Base-by-base conservation (phyloP, 225 moss, liverwort and hornwort genomes). In the Physcomitrium patens region DNA sequence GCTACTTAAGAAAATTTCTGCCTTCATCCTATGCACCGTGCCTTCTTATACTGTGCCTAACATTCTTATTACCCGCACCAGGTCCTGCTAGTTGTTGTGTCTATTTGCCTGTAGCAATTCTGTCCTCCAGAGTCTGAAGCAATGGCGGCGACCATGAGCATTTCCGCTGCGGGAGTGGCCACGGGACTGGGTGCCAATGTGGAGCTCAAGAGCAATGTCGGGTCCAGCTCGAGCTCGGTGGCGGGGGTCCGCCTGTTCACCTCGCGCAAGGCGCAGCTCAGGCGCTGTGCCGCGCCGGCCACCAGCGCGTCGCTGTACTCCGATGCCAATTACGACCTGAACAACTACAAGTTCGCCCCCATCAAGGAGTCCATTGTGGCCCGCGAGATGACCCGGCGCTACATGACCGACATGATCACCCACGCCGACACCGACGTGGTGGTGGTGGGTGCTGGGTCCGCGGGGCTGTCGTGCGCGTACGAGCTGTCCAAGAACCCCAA, bases 321-420 rank as follows among this genome's bases (percentile, higher is more conserved):
- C 55, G 91, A 89, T 46, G 80, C 86, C 0, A 63, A 75, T n/a
- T 91, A 91, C 43, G 86, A 88, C 11, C 54, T 92, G 68, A 84
- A 78, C 62, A 78, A 88, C 53, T 92, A 84, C 84, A 88, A 86
- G 67, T 90, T 90, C 49, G 79, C 82, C 58, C 90, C 88, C 0
- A 90, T 90, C 70, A 88, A 88, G 90, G 92, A 90, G 79, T 88
- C 90, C 9, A 88, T 85, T 13, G 90, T 90, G 3, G 82, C 86
- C 3, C 80, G 90, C 8, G 88, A 90, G 79, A 92, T 90, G 92
- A 86, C 90, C 22, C 85, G 89, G 11, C 86, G 90, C 2, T 90
- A 92, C 85, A 89, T 92, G 92, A 92, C 92, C 1, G 92, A 92
- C 54, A 89, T 92, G 92, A 92, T 92, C 74, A 89, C 92, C 0